Conservation (phyloP, 2,329 filamentous ascomycete genomes). For the Mycogone perniciosa region DNA sequence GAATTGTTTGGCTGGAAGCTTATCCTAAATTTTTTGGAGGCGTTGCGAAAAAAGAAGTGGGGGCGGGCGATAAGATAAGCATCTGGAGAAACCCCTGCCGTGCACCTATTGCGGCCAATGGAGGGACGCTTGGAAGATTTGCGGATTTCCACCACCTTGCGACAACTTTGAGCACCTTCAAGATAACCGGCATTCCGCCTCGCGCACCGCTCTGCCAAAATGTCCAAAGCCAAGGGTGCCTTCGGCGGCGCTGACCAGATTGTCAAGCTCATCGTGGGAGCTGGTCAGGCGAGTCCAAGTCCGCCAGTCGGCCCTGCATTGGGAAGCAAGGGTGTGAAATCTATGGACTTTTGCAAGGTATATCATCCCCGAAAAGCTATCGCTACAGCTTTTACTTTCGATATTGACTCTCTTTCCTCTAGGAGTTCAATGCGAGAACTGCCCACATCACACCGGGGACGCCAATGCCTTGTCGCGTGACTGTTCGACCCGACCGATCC, state of each 20-base stretch:
- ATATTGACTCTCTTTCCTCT: neutral
- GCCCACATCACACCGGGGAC: slow-evolving; percentile 75
- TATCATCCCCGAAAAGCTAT: slow-evolving; percentile 11
- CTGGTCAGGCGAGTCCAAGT: slow-evolving; percentile 88
- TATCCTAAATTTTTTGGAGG: slow-evolving; percentile 20
- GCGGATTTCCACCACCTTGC: slow-evolving; percentile 11
- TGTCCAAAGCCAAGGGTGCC: slow-evolving; percentile 46
- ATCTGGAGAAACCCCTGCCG: slow-evolving; percentile 3
- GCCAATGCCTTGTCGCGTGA: slow-evolving; percentile 84
- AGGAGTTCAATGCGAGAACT: slow-evolving; percentile 98
- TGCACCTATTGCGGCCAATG: slow-evolving; percentile 19
- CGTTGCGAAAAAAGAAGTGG: slow-evolving; percentile 15
- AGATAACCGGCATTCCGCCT: slow-evolving; percentile 9
- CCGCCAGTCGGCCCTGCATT: slow-evolving; percentile 94
- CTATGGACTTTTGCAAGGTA: slow-evolving; percentile 99
- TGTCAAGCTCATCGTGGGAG: slow-evolving; percentile 96
- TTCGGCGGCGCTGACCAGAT: slow-evolving; percentile 57
- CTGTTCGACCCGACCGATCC: slow-evolving; percentile 83
- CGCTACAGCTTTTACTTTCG: neutral
- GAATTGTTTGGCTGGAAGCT: slow-evolving; percentile 1
- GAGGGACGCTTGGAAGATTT: slow-evolving; percentile 21
- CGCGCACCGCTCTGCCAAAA: slow-evolving; percentile 25
- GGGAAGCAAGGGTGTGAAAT: slow-evolving; percentile 96
- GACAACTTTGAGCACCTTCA: slow-evolving; percentile 4
- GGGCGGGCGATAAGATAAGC: slow-evolving; percentile 11